phyloP scores from a whole-genome alignment of 306 rosid genomes.

The Vachellia collinsii region DNA sequence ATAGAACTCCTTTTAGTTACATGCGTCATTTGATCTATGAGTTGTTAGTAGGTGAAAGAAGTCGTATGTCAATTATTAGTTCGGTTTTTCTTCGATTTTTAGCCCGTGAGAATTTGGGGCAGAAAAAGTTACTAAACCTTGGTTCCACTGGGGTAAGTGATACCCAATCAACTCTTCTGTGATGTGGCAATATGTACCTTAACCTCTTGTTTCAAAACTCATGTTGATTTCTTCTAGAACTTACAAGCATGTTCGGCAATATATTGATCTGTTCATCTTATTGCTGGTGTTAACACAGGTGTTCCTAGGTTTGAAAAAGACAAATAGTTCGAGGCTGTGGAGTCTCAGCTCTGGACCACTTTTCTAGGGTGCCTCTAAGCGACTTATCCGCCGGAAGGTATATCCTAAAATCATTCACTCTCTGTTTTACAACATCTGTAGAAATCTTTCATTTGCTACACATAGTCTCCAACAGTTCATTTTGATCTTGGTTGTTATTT shows the following conservation, averaged over 20 bases:
- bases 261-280: constrained; percentile 7
- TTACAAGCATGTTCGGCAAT: background rate
- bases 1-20: constrained; percentile 16
- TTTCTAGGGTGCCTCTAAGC: background rate
- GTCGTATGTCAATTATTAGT: background rate
- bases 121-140: background rate
- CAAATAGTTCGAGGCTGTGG: background rate
- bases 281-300: constrained; percentile 2
- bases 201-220: constrained; percentile 1
- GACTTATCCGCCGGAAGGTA: constrained; percentile 8
- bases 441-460: constrained; percentile 5
- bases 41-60: background rate
- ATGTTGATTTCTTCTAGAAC: constrained; percentile 11
- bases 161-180: background rate
- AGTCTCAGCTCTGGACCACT: background rate
- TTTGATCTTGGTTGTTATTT: background rate
- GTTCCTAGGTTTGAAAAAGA: background rate
- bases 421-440: background rate
- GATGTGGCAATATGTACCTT: background rate
- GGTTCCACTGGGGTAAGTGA: background rate
- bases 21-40: background rate
- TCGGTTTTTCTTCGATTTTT: background rate
- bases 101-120: background rate
- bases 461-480: background rate
- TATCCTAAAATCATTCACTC: background rate